Evolutionary conservation across 2,329 filamentous ascomycete species (phyloP), one percentile per base, ranked within the genome.

Genomic region (Neofusicoccum sp.): DNA sequence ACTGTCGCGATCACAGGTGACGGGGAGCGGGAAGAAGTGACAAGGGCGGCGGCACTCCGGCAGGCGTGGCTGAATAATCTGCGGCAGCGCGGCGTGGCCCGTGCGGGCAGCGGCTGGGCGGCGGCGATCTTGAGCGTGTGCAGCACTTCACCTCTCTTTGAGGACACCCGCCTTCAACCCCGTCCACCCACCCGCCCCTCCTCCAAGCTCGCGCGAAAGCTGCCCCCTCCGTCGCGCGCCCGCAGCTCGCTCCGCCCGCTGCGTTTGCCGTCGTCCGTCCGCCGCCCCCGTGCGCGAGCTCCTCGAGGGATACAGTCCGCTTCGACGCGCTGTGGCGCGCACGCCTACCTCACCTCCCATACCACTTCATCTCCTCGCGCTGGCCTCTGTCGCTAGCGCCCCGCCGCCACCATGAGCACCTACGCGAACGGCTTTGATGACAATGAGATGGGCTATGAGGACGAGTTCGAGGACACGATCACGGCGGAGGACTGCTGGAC

Each of bases 401-500:
- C 36, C 38, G 24, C 49, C 49, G 20, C 14, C 59, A 57, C 33
- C n/a, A 61, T 61, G 59, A 79, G 82, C 20, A 20, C 20, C 69
- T 82, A 85, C 66, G 84, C 84, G 65, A 85, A 86, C 65, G 89
- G 89, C 69, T 68, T 70, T 60, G 70, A 73, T 14, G 86, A 84
- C 62, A 86, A 89, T 64, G 87, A 78, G 36, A 48, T 41, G 43
- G 9, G 4, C 16, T 48, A 57, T 14, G 49, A 48, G 34, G 69
- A 84, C 33, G 85, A 80, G 41, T 71, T 85, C 36, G 84, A 87
- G 64, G 79, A 83, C 63, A 81, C 81, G 68, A 96, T 98, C 79
- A 96, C 93, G 28, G 91, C 93, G 63, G 95, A 98, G 80, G 96
- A 99, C 78, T 97, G 92, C 81, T 99, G 96, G 95, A 90, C 89